Evolutionary conservation across 495 filamentous ascomycete species (phyloP).

Genomic region (Staphylotrichum tortipilum): DNA sequence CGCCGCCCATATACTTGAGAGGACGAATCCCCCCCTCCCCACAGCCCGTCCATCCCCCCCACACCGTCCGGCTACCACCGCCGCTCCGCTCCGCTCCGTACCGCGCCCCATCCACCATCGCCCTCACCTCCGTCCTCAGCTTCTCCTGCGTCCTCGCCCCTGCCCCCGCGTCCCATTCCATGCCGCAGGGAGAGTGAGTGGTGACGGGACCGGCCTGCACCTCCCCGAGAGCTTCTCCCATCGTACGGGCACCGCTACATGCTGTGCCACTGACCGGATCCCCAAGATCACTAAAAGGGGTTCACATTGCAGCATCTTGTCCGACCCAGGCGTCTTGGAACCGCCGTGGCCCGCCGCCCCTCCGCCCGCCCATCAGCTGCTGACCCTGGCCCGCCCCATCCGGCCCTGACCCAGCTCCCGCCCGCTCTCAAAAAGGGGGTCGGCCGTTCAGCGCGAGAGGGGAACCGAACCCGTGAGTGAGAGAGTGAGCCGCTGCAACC

Average conservation of each 20-base stretch:
- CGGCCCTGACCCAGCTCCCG: constrained; percentile 14
- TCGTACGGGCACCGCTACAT: constrained; percentile 38
- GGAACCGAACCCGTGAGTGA: too few relatives aligned
- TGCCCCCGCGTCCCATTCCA: too few relatives aligned
- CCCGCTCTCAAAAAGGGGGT: constrained; percentile 13
- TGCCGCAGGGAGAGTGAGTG: constrained; percentile 9
- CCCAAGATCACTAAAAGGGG: constrained; percentile 33
- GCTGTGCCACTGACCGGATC: constrained; percentile 33
- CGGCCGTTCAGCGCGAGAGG: constrained; percentile 1
- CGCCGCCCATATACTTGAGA: too few relatives aligned
- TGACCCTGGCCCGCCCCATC: constrained; percentile 6
- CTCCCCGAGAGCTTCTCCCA: constrained; percentile 29
- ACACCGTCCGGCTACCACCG: constrained; percentile 1
- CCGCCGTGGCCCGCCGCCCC: constrained; percentile 12
- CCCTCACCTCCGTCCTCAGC: too few relatives aligned
- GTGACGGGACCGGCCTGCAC: constrained; percentile 30
- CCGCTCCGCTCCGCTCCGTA: constrained; percentile 3
- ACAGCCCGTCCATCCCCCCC: too few relatives aligned
- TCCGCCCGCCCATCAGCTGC: constrained; percentile 1
- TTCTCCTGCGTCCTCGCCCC: too few relatives aligned
- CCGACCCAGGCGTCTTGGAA: constrained; percentile 22
- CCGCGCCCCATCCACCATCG: too few relatives aligned
- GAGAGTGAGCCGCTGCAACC: not conserved
- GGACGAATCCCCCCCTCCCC: too few relatives aligned
- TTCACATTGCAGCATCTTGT: constrained; percentile 41